A percentile compares a stretch with the other conserved stretches of the same genome.
Conservation (phyloP, 1,284 basidiomycete genomes). For the Athelia sp. region DNA sequence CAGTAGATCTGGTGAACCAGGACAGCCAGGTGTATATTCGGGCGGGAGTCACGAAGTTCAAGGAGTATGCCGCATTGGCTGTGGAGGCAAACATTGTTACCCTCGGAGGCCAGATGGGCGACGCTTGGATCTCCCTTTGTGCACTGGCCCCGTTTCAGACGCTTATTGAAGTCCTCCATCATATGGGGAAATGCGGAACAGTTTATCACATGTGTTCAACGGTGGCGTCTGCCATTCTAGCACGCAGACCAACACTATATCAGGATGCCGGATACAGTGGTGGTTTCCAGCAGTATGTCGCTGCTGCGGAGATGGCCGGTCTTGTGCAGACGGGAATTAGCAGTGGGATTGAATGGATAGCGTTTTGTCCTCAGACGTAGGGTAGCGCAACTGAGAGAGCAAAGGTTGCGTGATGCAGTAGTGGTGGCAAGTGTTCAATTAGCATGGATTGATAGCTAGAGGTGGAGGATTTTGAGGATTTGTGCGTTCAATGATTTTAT, state of each 20-base stretch:
- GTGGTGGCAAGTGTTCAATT: too few relatives aligned
- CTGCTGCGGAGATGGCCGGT: slow-evolving; percentile 16
- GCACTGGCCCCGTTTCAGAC: not conserved
- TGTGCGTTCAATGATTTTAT: too few relatives aligned
- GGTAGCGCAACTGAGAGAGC: too few relatives aligned
- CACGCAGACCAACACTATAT: not conserved
- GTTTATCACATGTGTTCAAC: not conserved
- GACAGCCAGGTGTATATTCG: not conserved
- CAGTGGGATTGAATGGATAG: slow-evolving; percentile 18
- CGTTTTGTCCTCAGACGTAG: slow-evolving; percentile 10
- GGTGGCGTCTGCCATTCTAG: not conserved
- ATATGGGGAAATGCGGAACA: not conserved
- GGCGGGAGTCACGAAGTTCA: not conserved
- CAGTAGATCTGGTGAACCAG: not conserved
- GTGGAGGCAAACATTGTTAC: not conserved
- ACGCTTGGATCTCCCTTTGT: not conserved
- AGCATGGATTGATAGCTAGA: too few relatives aligned
- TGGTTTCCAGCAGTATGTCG: slow-evolving; percentile 19
- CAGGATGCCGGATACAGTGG: not conserved
- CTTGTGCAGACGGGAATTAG: slow-evolving; percentile 18
- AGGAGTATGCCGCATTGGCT: not conserved
- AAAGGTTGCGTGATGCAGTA: too few relatives aligned
- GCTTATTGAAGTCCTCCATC: not conserved
- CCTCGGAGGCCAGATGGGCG: not conserved
- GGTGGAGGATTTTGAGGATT: too few relatives aligned